Evolutionary conservation across 768 basidiomycete species (phyloP).

Genomic region (Hemileccinum impolitum): DNA sequence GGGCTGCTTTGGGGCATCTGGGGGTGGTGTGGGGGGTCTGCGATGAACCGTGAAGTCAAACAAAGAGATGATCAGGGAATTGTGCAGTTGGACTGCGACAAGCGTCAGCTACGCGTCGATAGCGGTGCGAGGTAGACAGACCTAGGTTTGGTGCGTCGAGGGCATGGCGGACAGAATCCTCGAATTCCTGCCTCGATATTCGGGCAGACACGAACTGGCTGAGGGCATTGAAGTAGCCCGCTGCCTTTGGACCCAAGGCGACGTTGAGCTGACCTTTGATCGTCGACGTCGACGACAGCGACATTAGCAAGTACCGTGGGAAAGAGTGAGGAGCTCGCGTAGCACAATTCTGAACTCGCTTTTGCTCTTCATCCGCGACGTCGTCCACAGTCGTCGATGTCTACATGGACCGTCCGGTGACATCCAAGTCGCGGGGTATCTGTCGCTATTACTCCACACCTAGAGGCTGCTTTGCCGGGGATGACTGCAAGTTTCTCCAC

Average conservation of each 20-base stretch:
- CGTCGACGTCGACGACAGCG: conserved; percentile 69
- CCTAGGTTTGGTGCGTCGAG: conserved; percentile 59
- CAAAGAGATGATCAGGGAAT: conserved; percentile 78
- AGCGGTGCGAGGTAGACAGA: conserved; percentile 15
- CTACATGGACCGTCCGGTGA: conserved; percentile 51
- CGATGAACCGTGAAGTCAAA: conserved; percentile 77
- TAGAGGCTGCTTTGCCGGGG: conserved; percentile 67
- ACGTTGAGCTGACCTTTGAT: conserved; percentile 65
- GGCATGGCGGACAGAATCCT: conserved; percentile 59
- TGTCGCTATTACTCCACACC: conserved; percentile 64
- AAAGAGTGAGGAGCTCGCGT: conserved; percentile 4
- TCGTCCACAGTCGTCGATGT: conserved; percentile 20
- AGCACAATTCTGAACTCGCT: neutral
- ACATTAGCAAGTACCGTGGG: conserved; percentile 45
- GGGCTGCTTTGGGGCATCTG: conserved; percentile 56
- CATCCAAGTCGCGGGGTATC: conserved; percentile 67
- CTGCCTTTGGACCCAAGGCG: conserved; percentile 59
- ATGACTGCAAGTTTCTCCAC: conserved; percentile 77
- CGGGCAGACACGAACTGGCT: conserved; percentile 63
- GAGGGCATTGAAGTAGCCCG: conserved; percentile 60
- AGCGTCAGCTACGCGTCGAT: conserved; percentile 7
- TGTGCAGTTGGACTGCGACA: conserved; percentile 70
- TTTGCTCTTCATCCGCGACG: neutral
- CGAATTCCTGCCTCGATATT: conserved; percentile 73
- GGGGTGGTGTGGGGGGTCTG: conserved; percentile 62